Conservation (phyloP, 129 eudicot species). For the Ambrosia trifida region DNA sequence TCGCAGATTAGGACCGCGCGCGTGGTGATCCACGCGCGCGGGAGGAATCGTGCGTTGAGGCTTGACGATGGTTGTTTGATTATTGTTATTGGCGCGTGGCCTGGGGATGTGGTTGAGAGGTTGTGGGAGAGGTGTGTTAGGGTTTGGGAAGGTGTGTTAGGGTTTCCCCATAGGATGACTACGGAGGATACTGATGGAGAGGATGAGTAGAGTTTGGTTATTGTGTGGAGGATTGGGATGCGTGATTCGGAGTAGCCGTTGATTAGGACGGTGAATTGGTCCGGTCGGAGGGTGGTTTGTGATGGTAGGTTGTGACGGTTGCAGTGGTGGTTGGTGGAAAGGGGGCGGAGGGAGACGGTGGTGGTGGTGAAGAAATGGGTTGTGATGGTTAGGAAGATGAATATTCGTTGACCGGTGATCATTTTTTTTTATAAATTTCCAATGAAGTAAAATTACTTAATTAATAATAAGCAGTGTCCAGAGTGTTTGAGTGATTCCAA, state of each 20-base stretch:
- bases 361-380: constrained; percentile 10
- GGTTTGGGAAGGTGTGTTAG: constrained; percentile 44
- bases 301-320: constrained; percentile 34
- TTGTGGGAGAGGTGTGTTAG: constrained; percentile 50
- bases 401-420: neutral
- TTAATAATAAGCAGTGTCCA: too few relatives aligned
- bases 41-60: constrained; percentile 71
- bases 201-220: constrained; percentile 59
- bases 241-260: constrained; percentile 84
- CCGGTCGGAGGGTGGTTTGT: constrained; percentile 54
- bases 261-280: constrained; percentile 73
- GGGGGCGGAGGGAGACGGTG: constrained; percentile 21
- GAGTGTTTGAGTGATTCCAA: too few relatives aligned
- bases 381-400: constrained; percentile 22
- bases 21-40: constrained; percentile 58
- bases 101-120: constrained; percentile 49
- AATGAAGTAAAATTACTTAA: neutral
- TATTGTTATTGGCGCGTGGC: constrained; percentile 58
- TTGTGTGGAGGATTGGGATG: constrained; percentile 57
- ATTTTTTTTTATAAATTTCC: neutral
- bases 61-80: constrained; percentile 54
- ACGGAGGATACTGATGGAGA: constrained; percentile 55
- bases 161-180: constrained; percentile 79
- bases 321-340: constrained; percentile 39
- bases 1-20: constrained; percentile 79